Evolutionary conservation across 2,329 filamentous ascomycete species (phyloP), one percentile per base, ranked within the genome.

Genomic region (Colletotrichum destructivum): DNA sequence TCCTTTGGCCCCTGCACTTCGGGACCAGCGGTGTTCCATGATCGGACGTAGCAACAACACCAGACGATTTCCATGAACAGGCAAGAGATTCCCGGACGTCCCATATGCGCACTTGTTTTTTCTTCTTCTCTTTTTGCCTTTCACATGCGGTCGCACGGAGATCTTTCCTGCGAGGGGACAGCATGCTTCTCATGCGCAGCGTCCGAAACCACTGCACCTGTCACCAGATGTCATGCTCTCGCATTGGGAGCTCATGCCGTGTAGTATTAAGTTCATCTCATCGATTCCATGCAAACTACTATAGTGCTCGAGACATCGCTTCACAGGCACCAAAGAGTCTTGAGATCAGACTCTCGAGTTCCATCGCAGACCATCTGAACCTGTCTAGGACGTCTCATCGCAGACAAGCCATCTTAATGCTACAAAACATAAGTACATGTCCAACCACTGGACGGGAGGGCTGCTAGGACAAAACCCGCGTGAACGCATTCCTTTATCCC

Each of bases 131-230:
- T 8, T 12, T 26, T 26, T 9, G 12, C n/a, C 51, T n/a, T 35
- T 26, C 47, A 55, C 38, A 55, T 63, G 49, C 23, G 16, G 26
- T 42, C 12, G 6, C n/a, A 5, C 12, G 12, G 12, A 2, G 13
- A 38, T 40, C 31, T 38, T 63, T 2, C 35, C 40, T 23, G 26
- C 13, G 13, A 16, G 38, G 35, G 18, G 3, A 23, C 55, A 47
- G 35, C 55, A 46, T 60, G 63, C 46, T 54, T 66, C 54, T 66
- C 35, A 66, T 66, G 55, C 64, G 55, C 64, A 44, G 55, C 44
- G 35, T 66, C 38, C 38, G 21, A 35, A 26, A 26, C 9, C n/a
- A 38, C 2, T 21, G 3, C 54, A 31, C 42, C 63, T 49, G 44
- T 47, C 31, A 44, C 40, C 63, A 57, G 44, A 57, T 59, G 62